Evolutionary conservation across 208 protist species (phyloP), one percentile per base, ranked within the genome.

Genomic region (Leishmania lainsoni): DNA sequence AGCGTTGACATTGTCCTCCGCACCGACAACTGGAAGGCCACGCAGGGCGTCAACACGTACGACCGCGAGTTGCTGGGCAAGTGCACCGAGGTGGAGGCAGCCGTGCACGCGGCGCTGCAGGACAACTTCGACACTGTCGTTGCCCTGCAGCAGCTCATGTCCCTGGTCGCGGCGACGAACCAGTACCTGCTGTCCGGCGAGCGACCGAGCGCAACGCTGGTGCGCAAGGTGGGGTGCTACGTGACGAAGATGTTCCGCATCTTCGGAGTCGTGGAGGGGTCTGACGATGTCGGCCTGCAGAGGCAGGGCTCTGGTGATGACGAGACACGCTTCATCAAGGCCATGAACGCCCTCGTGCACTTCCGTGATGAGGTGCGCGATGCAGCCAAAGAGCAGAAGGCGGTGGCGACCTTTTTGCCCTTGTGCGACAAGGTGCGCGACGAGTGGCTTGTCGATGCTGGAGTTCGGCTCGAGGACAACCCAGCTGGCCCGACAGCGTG

Each of bases 81-180:
- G 58, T 92, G 87, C 84, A 52, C 79, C 20, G 78, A 83, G 51
- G 73, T 79, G 3, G 90, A 99, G 81, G 82, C 89, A 4, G 79
- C 84, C 39, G 94, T 99, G 35, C 94, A 99, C 87, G 79, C 59
- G 5, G 92, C 94, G 8, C 83, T 98, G 59, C 98, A 79, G 76
- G 90, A 99, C 79, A 98, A 98, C 83, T 99, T 99, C 76, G 95
- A 99, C 90, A 99, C 98, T 1, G 89, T 92, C 6, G 81, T 81
- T 20, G 96, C 92, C 4, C 86, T 99, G 29, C 73, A 85, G 16
- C 49, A 81, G 0, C 79, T 99, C 17, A 88, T 90, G 72, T 71
- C 90, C 5, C 85, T 99, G 3, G 92, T 99, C 14, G 78, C 85
- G 12, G 81, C 73, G 29, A 90, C 89, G 35, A 99, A 99, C 86